A percentile compares a stretch with the other conserved stretches of the same genome.
Conservation (phyloP, 2,329 filamentous ascomycete species). For the Arachnomyces sp. region DNA sequence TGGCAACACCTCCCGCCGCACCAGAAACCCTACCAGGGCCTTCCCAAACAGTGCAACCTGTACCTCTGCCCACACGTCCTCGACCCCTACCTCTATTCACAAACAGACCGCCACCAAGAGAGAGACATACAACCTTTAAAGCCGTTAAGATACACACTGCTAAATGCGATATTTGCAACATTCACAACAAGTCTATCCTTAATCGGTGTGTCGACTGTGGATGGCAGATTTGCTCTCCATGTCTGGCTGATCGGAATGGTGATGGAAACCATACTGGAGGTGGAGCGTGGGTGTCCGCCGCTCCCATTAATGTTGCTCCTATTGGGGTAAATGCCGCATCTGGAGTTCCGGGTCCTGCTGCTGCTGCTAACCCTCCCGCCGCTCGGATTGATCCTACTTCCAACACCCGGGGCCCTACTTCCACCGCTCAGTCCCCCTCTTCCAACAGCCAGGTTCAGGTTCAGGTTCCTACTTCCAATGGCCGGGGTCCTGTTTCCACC, state of each 20-base stretch:
- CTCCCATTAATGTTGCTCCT: neutral
- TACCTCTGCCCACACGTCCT: slow-evolving; percentile 1
- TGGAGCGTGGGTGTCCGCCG: slow-evolving; percentile 10
- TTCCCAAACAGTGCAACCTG: neutral
- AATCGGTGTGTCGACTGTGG: slow-evolving; percentile 26
- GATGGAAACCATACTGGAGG: slow-evolving; percentile 12
- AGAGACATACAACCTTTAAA: slow-evolving; percentile 19
- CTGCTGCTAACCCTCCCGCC: too few species aligned
- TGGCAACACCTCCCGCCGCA: too few species aligned
- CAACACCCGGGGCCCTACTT: too few species aligned
- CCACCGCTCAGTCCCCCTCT: too few species aligned
- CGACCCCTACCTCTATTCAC: neutral
- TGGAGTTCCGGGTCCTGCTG: too few species aligned
- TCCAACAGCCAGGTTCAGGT: too few species aligned
- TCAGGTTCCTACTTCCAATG: too few species aligned
- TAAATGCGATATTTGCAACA: slow-evolving; percentile 32
- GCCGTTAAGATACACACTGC: slow-evolving; percentile 26
- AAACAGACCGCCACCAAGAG: too few species aligned
- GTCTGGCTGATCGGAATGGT: slow-evolving; percentile 16
- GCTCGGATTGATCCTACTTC: too few species aligned
- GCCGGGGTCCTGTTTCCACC: too few species aligned
- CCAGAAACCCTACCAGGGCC: too few species aligned
- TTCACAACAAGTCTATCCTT: slow-evolving; percentile 25
- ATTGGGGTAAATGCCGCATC: too few species aligned
- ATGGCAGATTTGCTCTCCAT: slow-evolving; percentile 30